Conservation (phyloP, 202 grass and related monocot genomes). For the Setaria italica region DNA sequence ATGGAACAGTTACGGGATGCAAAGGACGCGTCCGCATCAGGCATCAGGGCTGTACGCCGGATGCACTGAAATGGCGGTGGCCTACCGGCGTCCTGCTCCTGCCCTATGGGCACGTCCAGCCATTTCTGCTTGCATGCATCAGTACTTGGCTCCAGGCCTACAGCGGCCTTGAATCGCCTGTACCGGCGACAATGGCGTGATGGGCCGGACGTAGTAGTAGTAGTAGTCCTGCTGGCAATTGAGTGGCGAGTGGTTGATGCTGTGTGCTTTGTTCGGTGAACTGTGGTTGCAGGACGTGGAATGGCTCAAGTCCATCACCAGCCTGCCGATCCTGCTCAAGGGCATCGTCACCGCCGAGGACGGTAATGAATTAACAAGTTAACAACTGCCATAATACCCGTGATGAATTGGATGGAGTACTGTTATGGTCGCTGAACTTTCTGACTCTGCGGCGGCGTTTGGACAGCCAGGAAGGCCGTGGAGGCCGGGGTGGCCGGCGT, state of each 20-base stretch:
- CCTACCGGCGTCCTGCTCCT: neutral
- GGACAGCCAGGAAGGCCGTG: conserved; percentile 64
- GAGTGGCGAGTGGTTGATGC: neutral
- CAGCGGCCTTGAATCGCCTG: neutral
- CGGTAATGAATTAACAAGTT: conserved; percentile 39
- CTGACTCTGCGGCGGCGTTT: neutral
- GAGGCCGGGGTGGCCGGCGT: conserved; percentile 62
- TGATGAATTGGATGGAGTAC: neutral
- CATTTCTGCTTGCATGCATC: no score
- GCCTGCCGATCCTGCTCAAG: conserved; percentile 77
- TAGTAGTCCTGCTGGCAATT: neutral
- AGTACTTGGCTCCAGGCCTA: no score
- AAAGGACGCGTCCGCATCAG: conserved; percentile 3
- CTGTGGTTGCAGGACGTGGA: conserved; percentile 60
- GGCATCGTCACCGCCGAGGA: conserved; percentile 86
- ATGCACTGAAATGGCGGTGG: conserved; percentile 3
- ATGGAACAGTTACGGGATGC: conserved; percentile 24
- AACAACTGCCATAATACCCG: neutral
- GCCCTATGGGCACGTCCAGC: no score
- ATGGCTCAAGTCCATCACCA: conserved; percentile 89
- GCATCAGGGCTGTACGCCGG: neutral
- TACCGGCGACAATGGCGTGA: neutral
- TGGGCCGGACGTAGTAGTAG: neutral
- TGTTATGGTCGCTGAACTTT: neutral
- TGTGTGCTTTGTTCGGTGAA: neutral